phyloP scores from a whole-genome alignment of 2,329 filamentous ascomycete species.

The Colletotrichum melonis region DNA sequence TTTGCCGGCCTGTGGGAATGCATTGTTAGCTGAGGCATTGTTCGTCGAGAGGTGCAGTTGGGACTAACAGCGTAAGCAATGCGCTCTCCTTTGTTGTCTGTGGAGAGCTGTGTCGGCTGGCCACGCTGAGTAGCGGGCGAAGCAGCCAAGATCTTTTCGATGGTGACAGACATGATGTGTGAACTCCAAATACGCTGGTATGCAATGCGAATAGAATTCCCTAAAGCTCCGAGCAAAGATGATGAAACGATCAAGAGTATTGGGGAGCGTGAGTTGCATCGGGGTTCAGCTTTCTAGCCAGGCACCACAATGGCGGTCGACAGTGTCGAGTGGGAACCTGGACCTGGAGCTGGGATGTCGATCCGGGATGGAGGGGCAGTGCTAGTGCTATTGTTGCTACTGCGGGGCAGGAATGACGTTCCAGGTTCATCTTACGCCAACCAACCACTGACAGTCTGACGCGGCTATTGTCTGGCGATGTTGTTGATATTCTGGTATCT shows the following conservation, averaged over 20 bases:
- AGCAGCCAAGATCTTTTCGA: conserved; percentile 83
- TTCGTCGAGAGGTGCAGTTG: background rate
- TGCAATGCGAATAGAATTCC: background rate
- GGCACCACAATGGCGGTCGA: conserved; percentile 34
- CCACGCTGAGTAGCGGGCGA: conserved; percentile 80
- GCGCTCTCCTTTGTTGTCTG: conserved; percentile 88
- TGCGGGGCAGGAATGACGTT: conserved; percentile 37
- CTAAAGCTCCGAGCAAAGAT: background rate
- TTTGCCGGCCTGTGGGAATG: conserved; percentile 79
- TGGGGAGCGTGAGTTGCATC: conserved; percentile 12
- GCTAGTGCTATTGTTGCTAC: conserved; percentile 7
- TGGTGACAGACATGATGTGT: conserved; percentile 61
- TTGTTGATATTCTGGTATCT: background rate
- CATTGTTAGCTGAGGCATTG: background rate
- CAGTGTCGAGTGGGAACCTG: conserved; percentile 23
- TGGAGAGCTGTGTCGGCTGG: conserved; percentile 88
- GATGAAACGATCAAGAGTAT: background rate
- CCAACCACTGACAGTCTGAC: background rate
- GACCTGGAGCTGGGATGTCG: conserved; percentile 22
- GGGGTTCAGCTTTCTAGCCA: conserved; percentile 20
- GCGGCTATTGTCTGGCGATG: background rate
- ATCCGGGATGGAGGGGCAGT: conserved; percentile 33
- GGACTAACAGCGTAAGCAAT: conserved; percentile 88
- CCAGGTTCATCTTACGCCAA: background rate
- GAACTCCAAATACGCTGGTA: background rate